Conservation (phyloP, 371 early-diverging fungal species). For the Mucor lusitanicus region DNA sequence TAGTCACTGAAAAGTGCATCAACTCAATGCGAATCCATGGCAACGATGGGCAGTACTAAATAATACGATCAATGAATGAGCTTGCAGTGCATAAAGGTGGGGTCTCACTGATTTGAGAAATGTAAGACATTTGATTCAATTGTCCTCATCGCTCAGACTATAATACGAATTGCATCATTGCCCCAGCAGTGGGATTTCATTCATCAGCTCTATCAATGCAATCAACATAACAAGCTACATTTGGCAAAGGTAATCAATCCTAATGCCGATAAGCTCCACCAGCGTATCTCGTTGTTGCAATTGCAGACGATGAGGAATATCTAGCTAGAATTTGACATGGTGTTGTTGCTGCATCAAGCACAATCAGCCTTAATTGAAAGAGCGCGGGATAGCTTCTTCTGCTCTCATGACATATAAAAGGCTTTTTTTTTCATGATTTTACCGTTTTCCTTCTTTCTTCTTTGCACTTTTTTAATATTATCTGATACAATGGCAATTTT, state of each 20-base stretch:
- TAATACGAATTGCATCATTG: background rate
- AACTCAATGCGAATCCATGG: background rate
- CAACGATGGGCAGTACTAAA: background rate
- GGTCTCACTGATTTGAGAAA: background rate
- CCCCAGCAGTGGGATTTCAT: background rate
- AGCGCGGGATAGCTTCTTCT: background rate
- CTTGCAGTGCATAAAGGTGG: background rate
- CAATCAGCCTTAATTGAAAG: background rate
- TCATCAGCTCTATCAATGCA: background rate
- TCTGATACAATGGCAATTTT: slow-evolving; percentile 5
- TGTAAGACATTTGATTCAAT: background rate
- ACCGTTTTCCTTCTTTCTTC: background rate
- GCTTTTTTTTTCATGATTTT: background rate
- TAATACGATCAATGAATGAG: background rate
- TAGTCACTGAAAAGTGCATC: background rate
- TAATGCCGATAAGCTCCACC: background rate
- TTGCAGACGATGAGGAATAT: background rate
- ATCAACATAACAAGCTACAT: background rate
- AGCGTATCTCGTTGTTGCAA: background rate
- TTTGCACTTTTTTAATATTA: background rate
- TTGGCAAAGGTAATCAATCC: background rate
- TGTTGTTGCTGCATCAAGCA: background rate
- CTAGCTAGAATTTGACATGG: background rate
- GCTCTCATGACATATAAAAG: background rate
- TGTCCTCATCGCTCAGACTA: background rate